These are phyloP conservation scores for Ceratocystis lukuohia DNA, from an alignment of 2,329 filamentous ascomycete genomes.

Conservation along the genomic window DNA sequence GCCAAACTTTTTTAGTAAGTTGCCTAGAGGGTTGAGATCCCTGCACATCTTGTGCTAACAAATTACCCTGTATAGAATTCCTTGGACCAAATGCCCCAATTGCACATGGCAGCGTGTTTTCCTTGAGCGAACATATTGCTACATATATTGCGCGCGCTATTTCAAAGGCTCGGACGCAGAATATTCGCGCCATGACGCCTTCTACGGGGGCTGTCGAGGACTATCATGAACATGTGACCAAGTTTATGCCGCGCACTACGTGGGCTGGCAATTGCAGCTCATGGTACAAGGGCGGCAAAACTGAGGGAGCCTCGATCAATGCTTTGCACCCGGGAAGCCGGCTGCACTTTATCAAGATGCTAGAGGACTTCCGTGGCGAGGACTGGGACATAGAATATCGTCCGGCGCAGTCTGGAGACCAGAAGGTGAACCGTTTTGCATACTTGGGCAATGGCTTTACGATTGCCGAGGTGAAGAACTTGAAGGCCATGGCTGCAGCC, in stretches of 20 bases:
- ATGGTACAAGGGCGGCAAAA: constrained; percentile 38
- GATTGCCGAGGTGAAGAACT: constrained; percentile 28
- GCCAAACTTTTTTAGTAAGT: constrained; percentile 43
- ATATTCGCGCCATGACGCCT: constrained; percentile 35
- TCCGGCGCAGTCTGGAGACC: constrained; percentile 8
- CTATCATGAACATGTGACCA: constrained; percentile 36
- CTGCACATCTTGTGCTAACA: neutral
- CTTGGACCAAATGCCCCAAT: constrained; percentile 41
- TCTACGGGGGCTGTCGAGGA: constrained; percentile 36
- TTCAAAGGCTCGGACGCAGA: constrained; percentile 37
- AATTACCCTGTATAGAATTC: constrained; percentile 28
- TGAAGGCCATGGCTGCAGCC: constrained; percentile 12
- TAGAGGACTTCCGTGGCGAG: constrained; percentile 37
- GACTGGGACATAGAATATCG: constrained; percentile 41
- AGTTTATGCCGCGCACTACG: constrained; percentile 41
- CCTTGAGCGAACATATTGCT: constrained; percentile 38
- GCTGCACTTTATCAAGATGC: constrained; percentile 41
- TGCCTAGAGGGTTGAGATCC: neutral
- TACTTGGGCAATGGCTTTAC: constrained; percentile 43
- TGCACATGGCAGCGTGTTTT: constrained; percentile 38
- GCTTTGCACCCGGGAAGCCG: constrained; percentile 39
- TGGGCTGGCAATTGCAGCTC: constrained; percentile 36
- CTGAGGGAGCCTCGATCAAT: constrained; percentile 33
- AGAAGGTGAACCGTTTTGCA: constrained; percentile 33
- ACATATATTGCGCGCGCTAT: constrained; percentile 38